Evolutionary conservation across 805 yeast species (phyloP), one percentile per base, ranked within the genome.

Genomic region (Clavispora fructus): DNA sequence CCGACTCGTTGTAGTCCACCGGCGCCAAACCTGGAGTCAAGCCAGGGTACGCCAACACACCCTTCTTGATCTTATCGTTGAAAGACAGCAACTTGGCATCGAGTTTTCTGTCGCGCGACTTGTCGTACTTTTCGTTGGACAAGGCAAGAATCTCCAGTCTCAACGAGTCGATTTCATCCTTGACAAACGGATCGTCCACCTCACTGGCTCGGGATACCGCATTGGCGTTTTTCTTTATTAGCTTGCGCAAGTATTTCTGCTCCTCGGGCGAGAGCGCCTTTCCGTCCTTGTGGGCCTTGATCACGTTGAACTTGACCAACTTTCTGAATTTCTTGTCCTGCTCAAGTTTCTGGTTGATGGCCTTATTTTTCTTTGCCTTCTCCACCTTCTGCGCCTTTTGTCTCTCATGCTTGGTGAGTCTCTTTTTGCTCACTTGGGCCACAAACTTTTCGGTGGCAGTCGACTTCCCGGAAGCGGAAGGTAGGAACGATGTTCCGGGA

Each of bases 21-120:
- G 94, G 94, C 1, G 94, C 95, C 63, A 87, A 74, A 51, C 95
- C 95, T 1, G 94, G 95, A 0, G 95, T 87, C 45, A 87, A 71
- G 26, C 94, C 92, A 35, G 87, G 77, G 50, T 67, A 65, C 4
- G 78, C 63, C 51, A 75, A 63, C 32, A 60, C 55, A 17, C 80
- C 80, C 42, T 67, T 64, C 46, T 71, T 62, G 43, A 75, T 61
- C 57, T 73, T 74, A 28, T 66, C 62, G 41, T 69, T 63, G 49
- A 66, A 65, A 8, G 61, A 63, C 30, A 54, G 48, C 46, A 49
- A 48, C 39, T 55, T 52, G 43, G 55, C 56, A 35, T 51, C 47
- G 25, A 49, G 48, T 39, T 46, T 49, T 53, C 48, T 55, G 29
- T 56, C 58, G 45, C 58, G 57, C 14, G 57, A 46, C 47, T 68